phyloP scores from a whole-genome alignment of 2,329 filamentous ascomycete species.

The Colletotrichum lupini region DNA sequence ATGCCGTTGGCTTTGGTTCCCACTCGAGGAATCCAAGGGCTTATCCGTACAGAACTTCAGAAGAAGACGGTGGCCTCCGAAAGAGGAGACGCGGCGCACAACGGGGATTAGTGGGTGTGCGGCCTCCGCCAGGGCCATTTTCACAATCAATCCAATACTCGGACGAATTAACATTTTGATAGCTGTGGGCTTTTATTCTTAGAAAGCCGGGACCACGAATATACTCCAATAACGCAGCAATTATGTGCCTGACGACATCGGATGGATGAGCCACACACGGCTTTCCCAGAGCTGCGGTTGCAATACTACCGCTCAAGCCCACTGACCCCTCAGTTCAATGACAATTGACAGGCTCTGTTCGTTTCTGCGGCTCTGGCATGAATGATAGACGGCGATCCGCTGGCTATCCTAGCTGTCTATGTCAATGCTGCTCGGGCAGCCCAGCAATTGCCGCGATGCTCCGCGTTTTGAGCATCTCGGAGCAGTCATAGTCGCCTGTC shows the following conservation, averaged over 20 bases:
- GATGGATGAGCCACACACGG: slow-evolving; percentile 26
- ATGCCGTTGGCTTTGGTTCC: slow-evolving; percentile 10
- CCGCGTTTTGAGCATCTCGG: slow-evolving; percentile 16
- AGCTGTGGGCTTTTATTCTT: slow-evolving; percentile 29
- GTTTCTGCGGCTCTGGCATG: slow-evolving; percentile 33
- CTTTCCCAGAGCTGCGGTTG: slow-evolving; percentile 17
- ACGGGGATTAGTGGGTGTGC: slow-evolving; percentile 21
- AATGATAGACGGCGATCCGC: slow-evolving; percentile 28
- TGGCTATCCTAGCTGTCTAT: slow-evolving; percentile 14
- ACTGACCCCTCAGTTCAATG: slow-evolving; percentile 24
- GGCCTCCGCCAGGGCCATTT: slow-evolving; percentile 30
- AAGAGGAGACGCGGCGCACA: slow-evolving; percentile 13
- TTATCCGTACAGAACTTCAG: slow-evolving; percentile 2
- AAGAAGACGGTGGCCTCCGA: slow-evolving; percentile 1
- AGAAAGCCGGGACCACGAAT: slow-evolving; percentile 12
- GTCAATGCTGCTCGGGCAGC: slow-evolving; percentile 29
- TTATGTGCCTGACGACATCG: slow-evolving; percentile 29
- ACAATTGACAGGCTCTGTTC: slow-evolving; percentile 9
- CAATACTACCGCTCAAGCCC: not conserved
- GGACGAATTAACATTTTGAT: slow-evolving; percentile 13
- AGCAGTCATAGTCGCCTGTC: slow-evolving; percentile 5
- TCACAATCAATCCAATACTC: slow-evolving; percentile 30
- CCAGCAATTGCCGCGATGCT: slow-evolving; percentile 22
- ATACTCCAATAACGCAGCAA: not conserved
- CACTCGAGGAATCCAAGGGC: slow-evolving; percentile 30